A percentile compares a stretch with the other conserved stretches of the same genome.
Conservation (phyloP, 2,329 filamentous ascomycete species). For the Paraphoma sp. region DNA sequence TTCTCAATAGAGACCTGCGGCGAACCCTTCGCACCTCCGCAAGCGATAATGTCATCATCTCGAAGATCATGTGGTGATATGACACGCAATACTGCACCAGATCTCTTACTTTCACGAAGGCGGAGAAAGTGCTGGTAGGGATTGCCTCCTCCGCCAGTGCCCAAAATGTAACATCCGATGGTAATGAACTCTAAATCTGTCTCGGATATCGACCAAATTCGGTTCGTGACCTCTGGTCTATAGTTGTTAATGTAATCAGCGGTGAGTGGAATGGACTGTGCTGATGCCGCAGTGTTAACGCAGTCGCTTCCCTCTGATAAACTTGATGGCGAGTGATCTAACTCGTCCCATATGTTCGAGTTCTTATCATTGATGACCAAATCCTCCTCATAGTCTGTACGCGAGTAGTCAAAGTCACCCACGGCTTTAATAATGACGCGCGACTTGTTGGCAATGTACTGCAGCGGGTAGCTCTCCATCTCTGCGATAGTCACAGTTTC, state of each 20-base stretch:
- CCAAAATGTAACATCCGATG: constrained; percentile 67
- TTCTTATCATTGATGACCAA: neutral
- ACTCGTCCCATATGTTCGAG: neutral
- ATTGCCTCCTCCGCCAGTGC: constrained; percentile 64
- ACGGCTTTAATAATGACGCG: constrained; percentile 3
- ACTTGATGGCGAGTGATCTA: neutral
- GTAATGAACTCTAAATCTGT: constrained; percentile 65
- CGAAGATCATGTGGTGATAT: neutral
- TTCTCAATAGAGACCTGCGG: neutral
- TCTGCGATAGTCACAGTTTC: constrained; percentile 1
- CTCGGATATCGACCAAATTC: constrained; percentile 65
- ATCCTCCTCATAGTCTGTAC: neutral
- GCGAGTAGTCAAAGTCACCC: neutral
- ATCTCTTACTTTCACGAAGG: neutral
- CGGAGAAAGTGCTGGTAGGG: constrained; percentile 3
- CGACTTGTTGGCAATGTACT: constrained; percentile 1
- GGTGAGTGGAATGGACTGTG: neutral
- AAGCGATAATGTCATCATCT: neutral
- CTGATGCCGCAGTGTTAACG: too few species aligned
- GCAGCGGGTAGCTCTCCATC: constrained; percentile 3
- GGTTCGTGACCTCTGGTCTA: constrained; percentile 51
- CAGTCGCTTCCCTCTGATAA: neutral
- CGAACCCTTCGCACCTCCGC: neutral
- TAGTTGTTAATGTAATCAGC: constrained; percentile 14
- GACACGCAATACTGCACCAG: neutral